Evolutionary conservation across 345 rosid genomes (phyloP).

Genomic region (Lepidium sativum): DNA sequence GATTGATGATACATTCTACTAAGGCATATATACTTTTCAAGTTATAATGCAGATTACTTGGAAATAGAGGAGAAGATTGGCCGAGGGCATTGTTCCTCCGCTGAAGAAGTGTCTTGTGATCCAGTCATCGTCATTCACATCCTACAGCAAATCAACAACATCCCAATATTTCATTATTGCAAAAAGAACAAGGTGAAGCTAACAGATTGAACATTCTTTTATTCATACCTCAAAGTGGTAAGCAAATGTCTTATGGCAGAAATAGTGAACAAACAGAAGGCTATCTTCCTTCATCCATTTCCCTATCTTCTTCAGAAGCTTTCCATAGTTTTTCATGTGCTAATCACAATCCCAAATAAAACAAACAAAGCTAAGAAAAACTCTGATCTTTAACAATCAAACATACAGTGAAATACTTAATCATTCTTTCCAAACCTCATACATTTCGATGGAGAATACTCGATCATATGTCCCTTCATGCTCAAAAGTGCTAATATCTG

Average conservation of each 20-base stretch:
- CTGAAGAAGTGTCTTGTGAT: constrained; percentile 79
- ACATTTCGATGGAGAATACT: constrained; percentile 75
- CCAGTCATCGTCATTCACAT: constrained; percentile 84
- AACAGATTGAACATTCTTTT: neutral
- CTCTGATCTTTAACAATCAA: neutral
- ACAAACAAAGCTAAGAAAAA: neutral
- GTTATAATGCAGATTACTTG: constrained; percentile 39
- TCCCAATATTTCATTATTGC: neutral
- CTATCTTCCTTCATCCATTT: constrained; percentile 78
- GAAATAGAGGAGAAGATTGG: constrained; percentile 80
- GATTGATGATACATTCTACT: neutral
- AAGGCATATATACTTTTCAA: neutral
- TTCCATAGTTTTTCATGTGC: constrained; percentile 85
- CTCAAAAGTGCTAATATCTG: constrained; percentile 72
- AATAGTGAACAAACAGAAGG: constrained; percentile 72
- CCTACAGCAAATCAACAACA: constrained; percentile 30
- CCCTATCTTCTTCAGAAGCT: constrained; percentile 68
- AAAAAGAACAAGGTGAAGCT: neutral
- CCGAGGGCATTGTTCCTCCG: constrained; percentile 88
- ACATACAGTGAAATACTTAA: neutral
- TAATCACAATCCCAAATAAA: no score
- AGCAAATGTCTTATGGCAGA: constrained; percentile 82
- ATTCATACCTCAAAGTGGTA: constrained; percentile 72
- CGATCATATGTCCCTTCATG: constrained; percentile 67
- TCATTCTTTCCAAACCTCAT: constrained; percentile 42